These are phyloP conservation scores for Salix purpurea DNA, from an alignment of 345 rosid genomes.

Conservation along the genomic window DNA sequence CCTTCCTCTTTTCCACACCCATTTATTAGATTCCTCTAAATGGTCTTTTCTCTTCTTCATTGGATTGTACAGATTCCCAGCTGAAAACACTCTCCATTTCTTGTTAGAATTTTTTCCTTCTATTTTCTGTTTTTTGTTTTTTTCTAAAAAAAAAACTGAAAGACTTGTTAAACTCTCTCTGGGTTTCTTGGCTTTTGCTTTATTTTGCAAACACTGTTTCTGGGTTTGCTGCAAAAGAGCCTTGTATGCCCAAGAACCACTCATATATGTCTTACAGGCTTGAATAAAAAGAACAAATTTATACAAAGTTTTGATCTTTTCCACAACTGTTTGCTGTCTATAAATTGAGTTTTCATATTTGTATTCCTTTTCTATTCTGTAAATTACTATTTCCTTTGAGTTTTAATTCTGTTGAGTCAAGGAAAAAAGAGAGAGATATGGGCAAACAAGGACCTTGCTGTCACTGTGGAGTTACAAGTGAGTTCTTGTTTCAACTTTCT, in stretches of 20 bases:
- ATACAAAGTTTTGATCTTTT: constrained; percentile 8
- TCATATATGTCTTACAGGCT: constrained; percentile 31
- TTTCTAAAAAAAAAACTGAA: background rate
- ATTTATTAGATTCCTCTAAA: constrained; percentile 66
- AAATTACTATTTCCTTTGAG: constrained; percentile 15
- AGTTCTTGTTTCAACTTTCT: constrained; percentile 65
- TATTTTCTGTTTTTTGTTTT: background rate
- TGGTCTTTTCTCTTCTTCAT: constrained; percentile 46
- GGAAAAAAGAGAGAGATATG: constrained; percentile 43
- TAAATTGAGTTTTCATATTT: constrained; percentile 11
- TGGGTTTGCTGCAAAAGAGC: constrained; percentile 39
- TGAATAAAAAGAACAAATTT: constrained; percentile 20
- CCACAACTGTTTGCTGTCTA: constrained; percentile 19
- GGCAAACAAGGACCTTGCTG: constrained; percentile 97
- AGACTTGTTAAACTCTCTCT: constrained; percentile 18
- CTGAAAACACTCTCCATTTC: constrained; percentile 36
- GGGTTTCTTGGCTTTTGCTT: constrained; percentile 41
- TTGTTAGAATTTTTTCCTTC: constrained; percentile 14
- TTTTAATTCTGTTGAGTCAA: constrained; percentile 21
- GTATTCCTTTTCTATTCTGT: constrained; percentile 1
- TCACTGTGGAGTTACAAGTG: constrained; percentile 99
- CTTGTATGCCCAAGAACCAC: constrained; percentile 19
- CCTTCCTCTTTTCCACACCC: constrained; percentile 40
- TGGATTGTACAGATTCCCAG: constrained; percentile 56
- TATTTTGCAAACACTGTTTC: constrained; percentile 27